These are phyloP conservation scores for Penicillium sp. DNA, from an alignment of 2,329 filamentous ascomycete species.

Conservation along the genomic window DNA sequence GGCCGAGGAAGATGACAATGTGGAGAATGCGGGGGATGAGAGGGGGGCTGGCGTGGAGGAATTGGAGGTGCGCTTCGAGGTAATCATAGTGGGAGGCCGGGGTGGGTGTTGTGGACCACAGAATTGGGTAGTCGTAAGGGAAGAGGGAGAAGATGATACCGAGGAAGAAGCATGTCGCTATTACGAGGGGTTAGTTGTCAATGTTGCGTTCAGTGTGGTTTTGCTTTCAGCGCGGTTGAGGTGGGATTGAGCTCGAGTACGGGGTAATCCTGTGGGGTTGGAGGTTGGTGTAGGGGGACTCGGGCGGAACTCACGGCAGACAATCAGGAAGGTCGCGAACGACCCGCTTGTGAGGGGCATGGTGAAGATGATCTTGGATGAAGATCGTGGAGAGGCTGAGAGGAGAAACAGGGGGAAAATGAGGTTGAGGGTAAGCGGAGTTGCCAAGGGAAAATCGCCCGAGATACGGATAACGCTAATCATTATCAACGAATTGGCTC, in stretches of 20 bases:
- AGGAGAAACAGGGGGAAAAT: constrained; percentile 10
- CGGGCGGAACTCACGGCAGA: constrained; percentile 71
- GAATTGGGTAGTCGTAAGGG: constrained; percentile 70
- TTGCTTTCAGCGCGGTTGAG: background rate
- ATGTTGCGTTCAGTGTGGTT: background rate
- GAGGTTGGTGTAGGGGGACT: background rate
- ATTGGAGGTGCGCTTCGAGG: constrained; percentile 84
- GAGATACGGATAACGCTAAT: constrained; percentile 7
- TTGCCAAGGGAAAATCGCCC: constrained; percentile 16
- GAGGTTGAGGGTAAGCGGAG: constrained; percentile 19
- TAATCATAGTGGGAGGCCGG: constrained; percentile 71
- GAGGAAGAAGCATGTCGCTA: constrained; percentile 94
- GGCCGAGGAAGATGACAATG: constrained; percentile 85
- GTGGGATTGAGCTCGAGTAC: constrained; percentile 7
- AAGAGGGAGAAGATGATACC: constrained; percentile 96
- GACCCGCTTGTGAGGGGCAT: constrained; percentile 54
- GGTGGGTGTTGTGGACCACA: constrained; percentile 46
- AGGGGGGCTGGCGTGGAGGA: constrained; percentile 87
- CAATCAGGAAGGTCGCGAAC: constrained; percentile 95
- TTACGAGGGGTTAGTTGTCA: constrained; percentile 7
- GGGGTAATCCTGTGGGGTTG: background rate
- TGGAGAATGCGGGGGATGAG: constrained; percentile 91
- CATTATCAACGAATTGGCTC: background rate
- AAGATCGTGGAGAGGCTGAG: constrained; percentile 1
- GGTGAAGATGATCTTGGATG: constrained; percentile 7